Conservation (phyloP, 2,329 filamentous ascomycete genomes). For the Colletotrichum tamarilloi region DNA sequence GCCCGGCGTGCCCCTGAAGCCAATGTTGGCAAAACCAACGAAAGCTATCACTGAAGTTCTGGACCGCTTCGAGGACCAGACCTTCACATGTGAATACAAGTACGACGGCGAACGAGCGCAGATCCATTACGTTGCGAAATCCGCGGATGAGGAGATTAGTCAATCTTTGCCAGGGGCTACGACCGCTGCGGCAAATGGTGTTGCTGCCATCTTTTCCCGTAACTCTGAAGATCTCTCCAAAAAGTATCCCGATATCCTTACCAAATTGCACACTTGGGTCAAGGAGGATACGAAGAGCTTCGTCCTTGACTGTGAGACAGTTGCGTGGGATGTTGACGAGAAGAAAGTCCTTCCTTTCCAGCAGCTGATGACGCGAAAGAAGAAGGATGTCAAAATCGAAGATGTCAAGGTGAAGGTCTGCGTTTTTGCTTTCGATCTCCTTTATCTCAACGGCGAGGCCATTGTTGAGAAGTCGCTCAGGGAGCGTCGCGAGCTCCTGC, state of each 20-base stretch:
- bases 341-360: conserved; percentile 98
- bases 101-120: conserved; percentile 99
- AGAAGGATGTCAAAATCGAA: conserved; percentile 95
- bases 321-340: conserved; percentile 93
- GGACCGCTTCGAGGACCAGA: conserved; percentile 94
- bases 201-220: conserved; percentile 94
- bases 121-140: conserved; percentile 94
- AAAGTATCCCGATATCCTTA: conserved; percentile 96
- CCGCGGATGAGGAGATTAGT: conserved; percentile 76
- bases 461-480: conserved; percentile 89
- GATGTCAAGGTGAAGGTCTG: conserved; percentile 98
- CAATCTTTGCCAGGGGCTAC: conserved; percentile 69
- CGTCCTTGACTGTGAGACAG: conserved; percentile 97
- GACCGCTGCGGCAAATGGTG: conserved; percentile 75
- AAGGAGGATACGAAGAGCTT: conserved; percentile 92
- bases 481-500: conserved; percentile 82
- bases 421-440: conserved; percentile 94
- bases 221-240: conserved; percentile 98
- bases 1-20: conserved; percentile 94
- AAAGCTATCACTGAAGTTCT: conserved; percentile 98
- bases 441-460: conserved; percentile 92
- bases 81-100: conserved; percentile 98
- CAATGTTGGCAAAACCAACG: conserved; percentile 98
- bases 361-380: conserved; percentile 97
- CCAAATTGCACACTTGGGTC: conserved; percentile 89